A percentile compares a stretch with the other conserved stretches of the same genome.
phyloP scores from a whole-genome alignment of 768 basidiomycete species.

The Tubosaeta sp. region DNA sequence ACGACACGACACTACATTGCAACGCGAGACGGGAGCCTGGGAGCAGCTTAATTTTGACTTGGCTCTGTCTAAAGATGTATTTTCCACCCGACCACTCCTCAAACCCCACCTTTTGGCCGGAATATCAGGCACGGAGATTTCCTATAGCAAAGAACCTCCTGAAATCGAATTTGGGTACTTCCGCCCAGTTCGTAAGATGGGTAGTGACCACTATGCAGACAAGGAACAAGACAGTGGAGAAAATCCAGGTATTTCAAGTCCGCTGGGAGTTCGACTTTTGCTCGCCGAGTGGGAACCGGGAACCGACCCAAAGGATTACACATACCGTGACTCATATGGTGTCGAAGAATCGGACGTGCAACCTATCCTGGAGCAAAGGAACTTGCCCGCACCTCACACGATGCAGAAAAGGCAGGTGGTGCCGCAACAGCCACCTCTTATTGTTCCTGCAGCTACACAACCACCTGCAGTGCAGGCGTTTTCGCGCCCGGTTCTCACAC shows the following conservation, averaged over 20 bases:
- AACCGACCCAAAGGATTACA: conserved; percentile 44
- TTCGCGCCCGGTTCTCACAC: conserved; percentile 1
- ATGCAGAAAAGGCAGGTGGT: conserved; percentile 22
- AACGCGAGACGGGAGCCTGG: conserved; percentile 50
- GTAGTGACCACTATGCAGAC: conserved; percentile 26
- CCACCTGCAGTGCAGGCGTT: conserved; percentile 12
- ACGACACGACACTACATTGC: conserved; percentile 37
- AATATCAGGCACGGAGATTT: conserved; percentile 32
- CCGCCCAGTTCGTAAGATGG: conserved; percentile 39
- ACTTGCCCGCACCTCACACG: not conserved
- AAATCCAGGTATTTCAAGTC: conserved; percentile 28
- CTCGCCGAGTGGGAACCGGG: conserved; percentile 67
- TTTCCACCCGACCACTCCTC: conserved; percentile 42
- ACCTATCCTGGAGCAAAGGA: conserved; percentile 13
- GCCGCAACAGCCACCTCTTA: conserved; percentile 36
- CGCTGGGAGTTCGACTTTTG: conserved; percentile 57
- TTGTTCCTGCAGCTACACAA: conserved; percentile 30
- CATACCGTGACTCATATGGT: conserved; percentile 55
- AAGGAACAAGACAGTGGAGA: conserved; percentile 14
- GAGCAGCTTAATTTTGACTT: conserved; percentile 65
- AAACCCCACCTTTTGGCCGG: conserved; percentile 12
- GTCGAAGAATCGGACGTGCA: conserved; percentile 19
- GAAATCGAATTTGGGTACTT: conserved; percentile 60
- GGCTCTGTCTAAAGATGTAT: conserved; percentile 53
- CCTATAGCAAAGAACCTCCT: conserved; percentile 53